Evolutionary conservation across 805 yeast genomes (phyloP).

Genomic region (Danielia reshetovae): DNA sequence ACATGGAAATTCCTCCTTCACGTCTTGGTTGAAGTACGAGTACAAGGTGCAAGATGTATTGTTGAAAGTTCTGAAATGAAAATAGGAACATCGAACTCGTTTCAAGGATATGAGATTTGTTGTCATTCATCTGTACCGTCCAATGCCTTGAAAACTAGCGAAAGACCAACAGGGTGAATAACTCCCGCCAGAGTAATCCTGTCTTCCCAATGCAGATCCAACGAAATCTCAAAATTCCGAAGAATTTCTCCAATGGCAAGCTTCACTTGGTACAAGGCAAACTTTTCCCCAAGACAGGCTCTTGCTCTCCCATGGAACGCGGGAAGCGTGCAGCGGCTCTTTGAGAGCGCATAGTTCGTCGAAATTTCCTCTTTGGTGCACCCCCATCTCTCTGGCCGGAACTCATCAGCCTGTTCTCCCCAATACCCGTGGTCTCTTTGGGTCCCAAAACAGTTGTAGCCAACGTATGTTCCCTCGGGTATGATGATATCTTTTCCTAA

Average conservation of each 20-base stretch:
- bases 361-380: slow-evolving; percentile 29
- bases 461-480: slow-evolving; percentile 51
- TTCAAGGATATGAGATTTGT: too few species aligned
- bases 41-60: too few species aligned
- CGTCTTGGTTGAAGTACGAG: too few species aligned
- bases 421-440: slow-evolving; percentile 43
- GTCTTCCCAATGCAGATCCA: slow-evolving; percentile 46
- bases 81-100: too few species aligned
- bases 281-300: slow-evolving; percentile 59
- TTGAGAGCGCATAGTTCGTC: slow-evolving; percentile 38
- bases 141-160: slow-evolving; percentile 5
- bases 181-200: slow-evolving; percentile 58
- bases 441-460: slow-evolving; percentile 51
- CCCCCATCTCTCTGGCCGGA: slow-evolving; percentile 55
- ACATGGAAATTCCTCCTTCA: too few species aligned
- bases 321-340: slow-evolving; percentile 43
- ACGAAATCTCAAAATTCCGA: slow-evolving; percentile 27
- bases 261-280: slow-evolving; percentile 47
- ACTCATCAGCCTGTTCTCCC: slow-evolving; percentile 42
- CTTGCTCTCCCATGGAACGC: slow-evolving; percentile 59
- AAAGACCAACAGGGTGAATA: slow-evolving; percentile 42
- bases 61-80: too few species aligned
- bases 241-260: slow-evolving; percentile 36
- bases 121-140: too few species aligned
- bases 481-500: slow-evolving; percentile 42